Conservation (phyloP, 1,284 basidiomycete genomes). For the Puccinia triticina region DNA sequence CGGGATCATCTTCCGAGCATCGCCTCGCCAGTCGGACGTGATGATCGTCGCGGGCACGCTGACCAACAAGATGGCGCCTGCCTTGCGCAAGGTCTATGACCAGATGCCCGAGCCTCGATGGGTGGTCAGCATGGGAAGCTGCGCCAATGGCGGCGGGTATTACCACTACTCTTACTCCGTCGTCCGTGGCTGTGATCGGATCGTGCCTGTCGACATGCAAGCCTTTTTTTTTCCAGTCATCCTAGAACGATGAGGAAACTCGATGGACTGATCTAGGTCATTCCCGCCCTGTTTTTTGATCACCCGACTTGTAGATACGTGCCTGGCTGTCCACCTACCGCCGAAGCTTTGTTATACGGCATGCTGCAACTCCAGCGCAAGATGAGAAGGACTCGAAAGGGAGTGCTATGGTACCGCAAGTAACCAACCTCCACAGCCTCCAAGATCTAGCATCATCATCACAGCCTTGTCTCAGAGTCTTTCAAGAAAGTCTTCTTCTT, state of each 20-base stretch:
- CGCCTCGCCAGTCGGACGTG: constrained; percentile 94
- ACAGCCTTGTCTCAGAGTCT: background rate
- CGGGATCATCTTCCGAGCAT: constrained; percentile 97
- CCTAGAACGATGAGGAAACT: background rate
- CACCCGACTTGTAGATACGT: constrained; percentile 66
- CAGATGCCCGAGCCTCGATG: constrained; percentile 82
- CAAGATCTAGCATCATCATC: background rate
- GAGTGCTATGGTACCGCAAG: constrained; percentile 75
- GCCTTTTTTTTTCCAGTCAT: background rate
- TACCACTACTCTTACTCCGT: constrained; percentile 95
- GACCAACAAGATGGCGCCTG: constrained; percentile 99
- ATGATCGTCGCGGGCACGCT: constrained; percentile 99
- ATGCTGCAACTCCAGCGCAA: constrained; percentile 91
- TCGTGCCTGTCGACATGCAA: constrained; percentile 91
- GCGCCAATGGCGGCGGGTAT: constrained; percentile 97
- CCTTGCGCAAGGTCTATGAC: constrained; percentile 79
- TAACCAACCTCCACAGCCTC: background rate
- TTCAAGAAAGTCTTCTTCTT: background rate
- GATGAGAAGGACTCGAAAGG: constrained; percentile 87
- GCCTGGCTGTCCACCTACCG: constrained; percentile 77
- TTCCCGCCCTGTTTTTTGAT: background rate
- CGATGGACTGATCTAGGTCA: background rate
- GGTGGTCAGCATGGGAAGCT: constrained; percentile 99
- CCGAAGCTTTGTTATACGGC: constrained; percentile 74
- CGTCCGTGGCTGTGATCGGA: constrained; percentile 97